Conservation (phyloP, 345 rosid species). For the Citrus maxima region DNA sequence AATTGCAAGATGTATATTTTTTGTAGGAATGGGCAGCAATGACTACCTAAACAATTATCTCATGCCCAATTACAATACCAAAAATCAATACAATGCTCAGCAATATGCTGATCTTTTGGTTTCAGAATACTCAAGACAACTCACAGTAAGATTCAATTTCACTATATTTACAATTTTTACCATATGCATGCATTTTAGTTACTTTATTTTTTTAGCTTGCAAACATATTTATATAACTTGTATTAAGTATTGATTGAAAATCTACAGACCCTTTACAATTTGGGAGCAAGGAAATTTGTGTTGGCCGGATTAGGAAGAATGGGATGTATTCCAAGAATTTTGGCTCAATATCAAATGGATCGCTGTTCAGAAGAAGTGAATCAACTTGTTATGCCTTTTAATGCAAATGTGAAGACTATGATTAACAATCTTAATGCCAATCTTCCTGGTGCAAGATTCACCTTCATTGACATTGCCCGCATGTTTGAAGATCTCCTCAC, state of each 20-base stretch:
- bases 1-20: no score
- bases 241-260: not conserved
- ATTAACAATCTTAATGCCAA: slow-evolving; percentile 54
- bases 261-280: slow-evolving; percentile 62
- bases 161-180: no score
- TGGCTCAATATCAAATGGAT: slow-evolving; percentile 66
- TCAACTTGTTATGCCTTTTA: slow-evolving; percentile 69
- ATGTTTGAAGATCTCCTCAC: slow-evolving; percentile 61
- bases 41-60: slow-evolving; percentile 94
- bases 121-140: slow-evolving; percentile 61
- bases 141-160: slow-evolving; percentile 42
- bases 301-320: slow-evolving; percentile 77
- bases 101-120: slow-evolving; percentile 77
- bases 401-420: slow-evolving; percentile 76
- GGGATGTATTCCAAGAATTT: slow-evolving; percentile 96
- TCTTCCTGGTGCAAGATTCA: slow-evolving; percentile 64
- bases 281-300: slow-evolving; percentile 81
- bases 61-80: slow-evolving; percentile 86
- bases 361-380: slow-evolving; percentile 81
- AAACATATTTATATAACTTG: not conserved
- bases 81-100: slow-evolving; percentile 59
- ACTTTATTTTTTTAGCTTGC: no score
- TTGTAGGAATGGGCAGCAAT: slow-evolving; percentile 99
- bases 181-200: no score
- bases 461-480: slow-evolving; percentile 48